phyloP scores from a whole-genome alignment of 371 early-diverging fungal genomes.

The Mucor racemosus region DNA sequence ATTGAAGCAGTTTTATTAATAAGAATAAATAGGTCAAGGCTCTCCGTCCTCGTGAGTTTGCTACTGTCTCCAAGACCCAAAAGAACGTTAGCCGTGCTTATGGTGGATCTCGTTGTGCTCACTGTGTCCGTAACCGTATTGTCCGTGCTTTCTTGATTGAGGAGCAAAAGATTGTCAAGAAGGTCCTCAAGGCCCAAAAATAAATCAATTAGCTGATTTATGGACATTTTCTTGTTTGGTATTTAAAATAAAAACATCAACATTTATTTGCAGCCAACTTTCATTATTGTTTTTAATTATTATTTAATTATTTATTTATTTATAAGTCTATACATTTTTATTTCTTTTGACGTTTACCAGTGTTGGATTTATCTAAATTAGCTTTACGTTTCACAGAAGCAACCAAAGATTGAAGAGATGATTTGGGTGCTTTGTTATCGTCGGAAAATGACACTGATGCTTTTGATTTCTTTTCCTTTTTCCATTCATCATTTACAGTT shows the following conservation, averaged over 20 bases:
- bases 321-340: constrained; percentile 12
- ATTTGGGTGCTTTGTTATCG: constrained; percentile 24
- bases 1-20: no score
- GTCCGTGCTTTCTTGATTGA: constrained; percentile 98
- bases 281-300: neutral
- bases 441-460: neutral
- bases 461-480: constrained; percentile 30
- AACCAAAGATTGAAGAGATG: constrained; percentile 55
- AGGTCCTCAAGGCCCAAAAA: constrained; percentile 87
- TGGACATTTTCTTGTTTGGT: neutral
- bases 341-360: constrained; percentile 52
- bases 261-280: constrained; percentile 3
- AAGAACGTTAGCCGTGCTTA: constrained; percentile 96
- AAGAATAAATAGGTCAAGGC: constrained; percentile 73
- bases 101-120: constrained; percentile 94
- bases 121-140: constrained; percentile 94
- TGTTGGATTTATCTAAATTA: constrained; percentile 41
- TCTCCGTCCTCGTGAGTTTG: constrained; percentile 91
- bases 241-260: neutral
- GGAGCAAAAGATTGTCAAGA: constrained; percentile 99
- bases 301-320: neutral
- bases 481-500: constrained; percentile 41
- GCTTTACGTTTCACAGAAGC: constrained; percentile 67
- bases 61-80: constrained; percentile 89
- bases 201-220: constrained; percentile 13